phyloP scores from a whole-genome alignment of 208 protist species.

The Entamoeba invadens region DNA sequence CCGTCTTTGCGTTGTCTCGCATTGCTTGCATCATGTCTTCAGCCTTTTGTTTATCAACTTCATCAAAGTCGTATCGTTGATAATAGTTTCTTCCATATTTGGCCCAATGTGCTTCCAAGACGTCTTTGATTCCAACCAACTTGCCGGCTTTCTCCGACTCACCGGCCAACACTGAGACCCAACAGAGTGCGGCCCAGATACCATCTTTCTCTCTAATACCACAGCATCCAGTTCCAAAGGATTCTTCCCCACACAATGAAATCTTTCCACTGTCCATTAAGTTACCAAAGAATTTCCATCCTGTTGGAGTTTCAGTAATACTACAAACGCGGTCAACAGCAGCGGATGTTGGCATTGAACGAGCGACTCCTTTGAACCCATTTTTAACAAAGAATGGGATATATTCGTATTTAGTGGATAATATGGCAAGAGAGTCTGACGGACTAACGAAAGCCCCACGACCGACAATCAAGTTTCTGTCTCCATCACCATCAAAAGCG shows the following conservation, averaged over 20 bases:
- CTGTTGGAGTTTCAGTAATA: constrained; percentile 72
- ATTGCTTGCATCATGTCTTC: constrained; percentile 17
- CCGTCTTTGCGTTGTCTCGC: background rate
- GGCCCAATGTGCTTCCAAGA: constrained; percentile 72
- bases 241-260: constrained; percentile 87
- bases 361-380: constrained; percentile 62
- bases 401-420: constrained; percentile 61
- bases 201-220: constrained; percentile 92
- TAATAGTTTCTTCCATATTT: constrained; percentile 85
- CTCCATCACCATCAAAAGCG: constrained; percentile 84
- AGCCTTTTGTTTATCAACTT: constrained; percentile 56
- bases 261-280: constrained; percentile 64
- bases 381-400: constrained; percentile 67
- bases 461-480: constrained; percentile 91
- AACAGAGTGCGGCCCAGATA: constrained; percentile 81
- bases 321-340: constrained; percentile 68
- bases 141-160: background rate
- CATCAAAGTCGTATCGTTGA: constrained; percentile 81
- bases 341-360: constrained; percentile 77
- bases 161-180: constrained; percentile 64
- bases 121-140: constrained; percentile 36
- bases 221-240: constrained; percentile 77
- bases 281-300: constrained; percentile 98
- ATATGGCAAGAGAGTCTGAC: constrained; percentile 80
- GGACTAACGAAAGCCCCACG: constrained; percentile 79